These are phyloP conservation scores for Calonectria pauciramosa DNA, from an alignment of 2,329 filamentous ascomycete genomes.

Conservation along the genomic window DNA sequence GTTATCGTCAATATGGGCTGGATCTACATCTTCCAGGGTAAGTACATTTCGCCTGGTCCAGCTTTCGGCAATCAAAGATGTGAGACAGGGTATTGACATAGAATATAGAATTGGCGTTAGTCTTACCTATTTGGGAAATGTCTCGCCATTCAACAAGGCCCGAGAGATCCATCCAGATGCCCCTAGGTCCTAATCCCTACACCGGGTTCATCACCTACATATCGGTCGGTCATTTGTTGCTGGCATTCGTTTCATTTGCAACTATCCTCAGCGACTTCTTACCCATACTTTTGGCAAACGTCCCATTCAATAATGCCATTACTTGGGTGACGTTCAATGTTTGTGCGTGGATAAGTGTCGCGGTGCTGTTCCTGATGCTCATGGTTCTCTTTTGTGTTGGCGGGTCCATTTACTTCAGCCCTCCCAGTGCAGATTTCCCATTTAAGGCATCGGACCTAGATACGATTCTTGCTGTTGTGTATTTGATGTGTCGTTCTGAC, in stretches of 20 bases:
- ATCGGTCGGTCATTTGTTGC: background rate
- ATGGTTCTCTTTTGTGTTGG: background rate
- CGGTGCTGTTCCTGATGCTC: background rate
- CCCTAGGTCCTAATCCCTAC: background rate
- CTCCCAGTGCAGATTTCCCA: background rate
- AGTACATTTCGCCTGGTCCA: background rate
- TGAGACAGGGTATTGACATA: no score
- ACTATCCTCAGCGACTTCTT: slow-evolving; percentile 1
- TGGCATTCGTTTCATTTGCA: background rate
- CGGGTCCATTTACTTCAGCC: background rate
- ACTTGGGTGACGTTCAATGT: slow-evolving; percentile 1
- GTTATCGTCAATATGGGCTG: no score
- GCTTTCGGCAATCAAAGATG: no score
- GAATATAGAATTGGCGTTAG: background rate
- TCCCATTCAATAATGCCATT: slow-evolving; percentile 13
- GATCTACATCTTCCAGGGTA: no score
- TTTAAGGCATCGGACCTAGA: background rate
- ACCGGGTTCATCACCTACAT: background rate
- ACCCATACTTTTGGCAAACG: slow-evolving; percentile 7
- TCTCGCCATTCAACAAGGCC: background rate
- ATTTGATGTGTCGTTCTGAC: background rate
- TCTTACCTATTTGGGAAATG: slow-evolving; percentile 4
- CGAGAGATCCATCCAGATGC: background rate
- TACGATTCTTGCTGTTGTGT: slow-evolving; percentile 1
- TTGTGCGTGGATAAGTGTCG: slow-evolving; percentile 1